These are phyloP conservation scores for Gossypium herbaceum DNA, from an alignment of 345 rosid species.

Conservation along the genomic window DNA sequence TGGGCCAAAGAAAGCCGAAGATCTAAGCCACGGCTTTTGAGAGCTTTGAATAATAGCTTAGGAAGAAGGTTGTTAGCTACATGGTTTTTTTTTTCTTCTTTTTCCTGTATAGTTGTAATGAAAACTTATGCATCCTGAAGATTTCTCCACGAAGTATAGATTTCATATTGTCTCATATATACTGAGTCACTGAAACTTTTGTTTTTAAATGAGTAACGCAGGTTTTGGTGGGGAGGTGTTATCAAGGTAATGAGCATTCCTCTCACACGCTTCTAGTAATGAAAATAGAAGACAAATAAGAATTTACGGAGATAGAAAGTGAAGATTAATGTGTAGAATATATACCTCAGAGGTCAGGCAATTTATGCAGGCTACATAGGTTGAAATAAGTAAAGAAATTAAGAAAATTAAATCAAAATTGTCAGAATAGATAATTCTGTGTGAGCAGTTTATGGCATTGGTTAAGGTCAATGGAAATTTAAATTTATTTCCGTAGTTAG, in stretches of 20 bases:
- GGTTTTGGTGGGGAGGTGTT: constrained; percentile 90
- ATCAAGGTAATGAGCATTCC: constrained; percentile 59
- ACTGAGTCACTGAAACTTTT: not conserved
- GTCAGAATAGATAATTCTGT: too few relatives aligned
- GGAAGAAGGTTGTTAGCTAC: constrained; percentile 58
- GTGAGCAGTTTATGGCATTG: too few relatives aligned
- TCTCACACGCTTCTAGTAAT: not conserved
- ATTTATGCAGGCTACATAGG: too few relatives aligned
- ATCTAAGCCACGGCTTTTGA: constrained; percentile 77
- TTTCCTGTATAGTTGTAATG: not conserved
- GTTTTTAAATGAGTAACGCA: constrained; percentile 26
- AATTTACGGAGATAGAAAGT: too few relatives aligned
- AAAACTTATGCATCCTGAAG: not conserved
- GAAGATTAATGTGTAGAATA: too few relatives aligned
- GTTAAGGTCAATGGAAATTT: too few relatives aligned
- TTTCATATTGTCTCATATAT: not conserved
- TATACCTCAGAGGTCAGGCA: too few relatives aligned
- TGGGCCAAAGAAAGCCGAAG: constrained; percentile 70
- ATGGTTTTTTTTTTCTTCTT: not conserved
- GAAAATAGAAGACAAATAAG: too few relatives aligned
- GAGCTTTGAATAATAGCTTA: constrained; percentile 79
- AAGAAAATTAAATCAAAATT: too few relatives aligned
- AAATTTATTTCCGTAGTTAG: too few relatives aligned
- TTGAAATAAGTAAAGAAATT: too few relatives aligned
- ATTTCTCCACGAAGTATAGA: not conserved